Conservation (phyloP, 2,329 filamentous ascomycete species). For the Exophiala spinifera region DNA sequence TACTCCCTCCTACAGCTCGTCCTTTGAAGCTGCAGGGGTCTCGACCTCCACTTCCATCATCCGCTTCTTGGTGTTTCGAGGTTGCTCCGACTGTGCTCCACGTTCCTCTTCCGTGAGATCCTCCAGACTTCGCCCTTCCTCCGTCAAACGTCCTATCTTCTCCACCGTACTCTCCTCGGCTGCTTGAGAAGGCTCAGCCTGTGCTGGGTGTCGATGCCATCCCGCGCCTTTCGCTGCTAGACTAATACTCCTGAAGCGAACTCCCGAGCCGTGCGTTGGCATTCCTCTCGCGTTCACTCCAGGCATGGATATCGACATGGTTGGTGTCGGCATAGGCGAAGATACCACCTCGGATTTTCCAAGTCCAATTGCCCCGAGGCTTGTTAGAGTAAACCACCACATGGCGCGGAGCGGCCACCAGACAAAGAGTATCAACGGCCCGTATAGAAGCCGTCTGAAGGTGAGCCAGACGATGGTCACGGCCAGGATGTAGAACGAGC, state of each 20-base stretch:
- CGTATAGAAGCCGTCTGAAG: constrained; percentile 80
- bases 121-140: constrained; percentile 33
- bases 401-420: constrained; percentile 74
- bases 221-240: constrained; percentile 40
- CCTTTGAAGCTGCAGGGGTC: constrained; percentile 27
- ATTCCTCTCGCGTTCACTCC: constrained; percentile 14
- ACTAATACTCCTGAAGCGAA: constrained; percentile 17
- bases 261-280: constrained; percentile 14
- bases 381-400: constrained; percentile 57
- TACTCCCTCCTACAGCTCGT: constrained; percentile 36
- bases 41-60: constrained; percentile 45
- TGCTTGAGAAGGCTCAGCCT: constrained; percentile 23
- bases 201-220: constrained; percentile 37
- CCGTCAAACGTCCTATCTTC: constrained; percentile 41
- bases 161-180: constrained; percentile 39
- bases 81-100: constrained; percentile 37
- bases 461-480: constrained; percentile 79
- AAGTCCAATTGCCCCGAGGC: constrained; percentile 41
- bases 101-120: constrained; percentile 38
- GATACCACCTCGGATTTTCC: constrained; percentile 8
- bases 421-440: constrained; percentile 84
- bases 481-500: constrained; percentile 76
- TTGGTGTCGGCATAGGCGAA: constrained; percentile 7
- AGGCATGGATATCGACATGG: constrained; percentile 19
- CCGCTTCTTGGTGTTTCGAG: constrained; percentile 48